Percentiles rank a stretch among this genome's conserved stretches.
Evolutionary conservation across 2,329 filamentous ascomycete species (phyloP).

Genomic region (Trichoderma lentiforme): DNA sequence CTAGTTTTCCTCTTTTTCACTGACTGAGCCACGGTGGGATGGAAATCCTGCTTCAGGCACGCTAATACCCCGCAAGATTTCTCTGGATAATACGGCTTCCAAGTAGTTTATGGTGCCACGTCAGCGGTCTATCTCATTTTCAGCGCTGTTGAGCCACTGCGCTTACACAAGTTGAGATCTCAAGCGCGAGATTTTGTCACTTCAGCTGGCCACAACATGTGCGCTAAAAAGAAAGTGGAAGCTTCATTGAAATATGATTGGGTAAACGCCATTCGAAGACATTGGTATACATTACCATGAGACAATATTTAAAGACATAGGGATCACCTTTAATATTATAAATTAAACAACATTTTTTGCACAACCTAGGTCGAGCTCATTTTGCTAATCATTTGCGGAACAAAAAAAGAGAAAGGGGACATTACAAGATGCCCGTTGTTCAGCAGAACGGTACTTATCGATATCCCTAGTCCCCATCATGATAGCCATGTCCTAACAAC

Average conservation of each 20-base stretch:
- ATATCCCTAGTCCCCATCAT: background rate
- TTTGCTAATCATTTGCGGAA: background rate
- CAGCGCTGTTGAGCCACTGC: background rate
- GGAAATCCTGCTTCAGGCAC: background rate
- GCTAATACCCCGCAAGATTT: background rate
- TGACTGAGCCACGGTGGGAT: background rate
- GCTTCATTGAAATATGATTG: background rate
- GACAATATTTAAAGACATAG: background rate
- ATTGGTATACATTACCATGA: background rate
- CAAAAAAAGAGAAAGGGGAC: background rate
- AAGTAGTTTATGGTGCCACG: background rate
- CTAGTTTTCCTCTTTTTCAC: background rate
- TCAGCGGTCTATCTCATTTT: background rate
- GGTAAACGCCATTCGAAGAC: background rate
- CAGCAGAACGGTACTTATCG: background rate
- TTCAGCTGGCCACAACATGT: background rate
- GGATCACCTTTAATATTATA: background rate
- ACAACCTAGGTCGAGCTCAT: background rate
- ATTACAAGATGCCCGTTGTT: background rate
- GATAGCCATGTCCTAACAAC: background rate
- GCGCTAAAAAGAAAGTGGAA: background rate
- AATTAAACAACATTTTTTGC: background rate
- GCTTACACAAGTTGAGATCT: background rate
- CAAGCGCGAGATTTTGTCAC: too few species aligned
- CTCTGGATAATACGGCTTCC: background rate